These are phyloP conservation scores for Phalaenopsis equestris DNA, from an alignment of 106 monocot genomes.

Conservation along the genomic window DNA sequence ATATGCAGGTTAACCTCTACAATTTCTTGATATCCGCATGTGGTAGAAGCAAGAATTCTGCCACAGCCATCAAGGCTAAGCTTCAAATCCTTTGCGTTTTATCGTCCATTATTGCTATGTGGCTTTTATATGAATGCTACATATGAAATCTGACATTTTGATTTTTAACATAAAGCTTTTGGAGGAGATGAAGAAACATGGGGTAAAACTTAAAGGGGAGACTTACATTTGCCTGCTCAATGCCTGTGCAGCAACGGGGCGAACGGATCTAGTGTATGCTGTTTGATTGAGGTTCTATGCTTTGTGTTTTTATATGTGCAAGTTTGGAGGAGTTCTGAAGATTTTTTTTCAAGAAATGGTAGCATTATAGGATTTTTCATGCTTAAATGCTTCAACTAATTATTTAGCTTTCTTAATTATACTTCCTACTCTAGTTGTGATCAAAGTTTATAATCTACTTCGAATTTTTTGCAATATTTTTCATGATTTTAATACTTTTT, in stretches of 20 bases:
- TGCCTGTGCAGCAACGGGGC: constrained; percentile 83
- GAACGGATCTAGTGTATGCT: constrained; percentile 83
- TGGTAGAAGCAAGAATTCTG: constrained; percentile 89
- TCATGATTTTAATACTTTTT: neutral
- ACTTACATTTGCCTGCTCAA: constrained; percentile 91
- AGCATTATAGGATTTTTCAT: neutral
- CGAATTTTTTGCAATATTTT: neutral
- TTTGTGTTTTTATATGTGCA: constrained; percentile 2
- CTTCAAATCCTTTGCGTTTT: constrained; percentile 3
- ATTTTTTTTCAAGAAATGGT: neutral
- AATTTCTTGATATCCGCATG: constrained; percentile 95
- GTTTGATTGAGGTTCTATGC: constrained; percentile 8
- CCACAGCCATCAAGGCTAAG: constrained; percentile 58
- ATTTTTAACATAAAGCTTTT: constrained; percentile 68
- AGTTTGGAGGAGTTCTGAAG: neutral
- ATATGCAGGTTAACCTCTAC: constrained; percentile 81
- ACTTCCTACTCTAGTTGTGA: neutral
- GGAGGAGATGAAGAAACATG: constrained; percentile 91
- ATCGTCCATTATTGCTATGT: neutral
- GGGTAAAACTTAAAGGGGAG: constrained; percentile 86
- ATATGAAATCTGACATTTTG: constrained; percentile 17
- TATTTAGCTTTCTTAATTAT: neutral
- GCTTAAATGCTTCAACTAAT: neutral
- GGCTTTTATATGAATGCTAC: neutral
- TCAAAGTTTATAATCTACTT: neutral